Conservation (phyloP, 1,284 basidiomycete genomes). For the Bondarzewia mesenterica region DNA sequence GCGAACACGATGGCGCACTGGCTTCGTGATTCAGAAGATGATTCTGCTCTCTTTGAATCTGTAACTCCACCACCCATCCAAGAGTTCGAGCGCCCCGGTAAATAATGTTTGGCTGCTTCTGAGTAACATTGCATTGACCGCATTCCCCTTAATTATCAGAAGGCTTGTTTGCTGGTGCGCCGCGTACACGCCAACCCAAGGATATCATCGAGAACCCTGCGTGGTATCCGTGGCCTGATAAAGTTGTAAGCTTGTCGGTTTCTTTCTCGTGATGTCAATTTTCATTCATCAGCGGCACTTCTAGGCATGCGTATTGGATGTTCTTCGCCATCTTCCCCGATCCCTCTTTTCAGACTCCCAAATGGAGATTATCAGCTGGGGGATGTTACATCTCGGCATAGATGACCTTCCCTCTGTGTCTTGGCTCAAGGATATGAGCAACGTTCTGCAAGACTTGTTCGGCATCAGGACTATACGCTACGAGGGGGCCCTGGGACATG, state of each 20-base stretch:
- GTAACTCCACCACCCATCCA: too few species aligned
- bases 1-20: too few species aligned
- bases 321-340: slow-evolving; percentile 10
- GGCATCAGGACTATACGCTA: slow-evolving; percentile 6
- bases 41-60: too few species aligned
- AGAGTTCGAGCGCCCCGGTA: background rate
- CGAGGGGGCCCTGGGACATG: background rate
- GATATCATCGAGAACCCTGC: background rate
- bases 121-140: background rate
- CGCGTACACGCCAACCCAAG: background rate
- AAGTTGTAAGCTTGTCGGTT: background rate
- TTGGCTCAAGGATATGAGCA: background rate
- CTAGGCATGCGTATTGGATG: slow-evolving; percentile 10
- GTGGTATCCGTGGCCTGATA: background rate
- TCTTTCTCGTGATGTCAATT: background rate
- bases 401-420: slow-evolving; percentile 4
- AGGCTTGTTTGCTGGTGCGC: background rate
- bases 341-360: slow-evolving; percentile 12
- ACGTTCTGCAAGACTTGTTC: background rate
- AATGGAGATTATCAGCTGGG: slow-evolving; percentile 9
- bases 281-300: background rate
- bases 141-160: background rate
- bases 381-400: background rate
- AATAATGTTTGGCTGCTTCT: background rate
- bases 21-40: too few species aligned